Base-by-base conservation (phyloP, 1,139 yeast species). In the Yamadazyma sp. region DNA sequence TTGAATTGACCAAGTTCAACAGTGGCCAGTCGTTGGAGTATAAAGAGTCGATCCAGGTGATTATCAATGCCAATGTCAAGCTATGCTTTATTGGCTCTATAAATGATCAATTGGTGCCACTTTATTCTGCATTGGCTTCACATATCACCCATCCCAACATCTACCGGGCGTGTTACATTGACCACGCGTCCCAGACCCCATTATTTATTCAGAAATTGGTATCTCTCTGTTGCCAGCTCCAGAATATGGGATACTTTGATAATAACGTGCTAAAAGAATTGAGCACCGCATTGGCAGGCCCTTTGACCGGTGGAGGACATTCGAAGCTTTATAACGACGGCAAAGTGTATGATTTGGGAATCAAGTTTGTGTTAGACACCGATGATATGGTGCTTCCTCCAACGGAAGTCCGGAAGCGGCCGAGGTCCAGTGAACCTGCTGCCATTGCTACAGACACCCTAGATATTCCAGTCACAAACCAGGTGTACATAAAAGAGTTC, bases 301-400 rank as follows among this genome's bases (percentile, higher is more conserved):
- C 96, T 2, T 66, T 92, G 39, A 90, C 96, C 0, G 96, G 97
- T 3, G 92, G 95, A 12, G 97, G 97, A 0, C 97, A 92, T 59
- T 89, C 97, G 0, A 83, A 78, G 47, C 81, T 92, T 33, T 92
- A 92, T 59, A 86, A 86, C 53, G 96, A 87, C 50, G 80, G 83
- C 4, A 77, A 81, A 42, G 97, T 92, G 0, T 92, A 92, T 56
- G 89, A 83, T 48, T 58, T 87, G 46, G 96, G 94, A 0, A 55
- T 90, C 37, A 76, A 80, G 43, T 85, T 86, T 56, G 76, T 86
- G 1, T 61, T 90, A 24, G 90, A 86, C 51, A 88, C 97, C 0
- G 80, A 83, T 26, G 84, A 80, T 45, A 59, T 78, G n/a, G 62
- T 74, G 3, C 61, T 67, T 8, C 70, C 73, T 3, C 61, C 66